Base-by-base conservation (phyloP, 179 eudicot species). In the Spergularia azorica region DNA sequence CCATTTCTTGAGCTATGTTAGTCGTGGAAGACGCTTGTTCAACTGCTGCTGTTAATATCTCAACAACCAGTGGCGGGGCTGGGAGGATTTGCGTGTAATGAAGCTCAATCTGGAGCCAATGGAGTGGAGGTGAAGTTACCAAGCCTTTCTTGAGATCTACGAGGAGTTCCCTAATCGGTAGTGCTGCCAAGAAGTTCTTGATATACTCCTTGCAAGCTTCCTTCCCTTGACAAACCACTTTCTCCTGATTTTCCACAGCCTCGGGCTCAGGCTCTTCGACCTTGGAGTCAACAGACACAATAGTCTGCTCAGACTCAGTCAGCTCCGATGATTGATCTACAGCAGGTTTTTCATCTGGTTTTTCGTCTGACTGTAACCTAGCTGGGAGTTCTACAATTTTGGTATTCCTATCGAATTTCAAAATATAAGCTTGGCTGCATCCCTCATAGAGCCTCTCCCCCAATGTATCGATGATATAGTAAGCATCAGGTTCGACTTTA, bases 381-480 rank as follows among this genome's bases (percentile, higher is more conserved):
- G 64, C 70, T 0, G 86, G 86, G 16, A 89, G 76, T 75, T 78
- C 84, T 15, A 57, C 79, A 13, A 92, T 89, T 41, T 84, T 80
- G 0, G 97, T 83, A 63, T 83, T 76, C 70, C 78, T 77, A 63
- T 92, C 97, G 60, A 94, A 94, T 73, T 90, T 94, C 77, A 92
- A 76, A 48, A 94, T 88, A 71, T 85, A 94, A 7, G 98, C 98
- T 76, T 92, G 93, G 82, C 85, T 75, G 72, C 98, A 94, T 11
- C 98, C 98, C 79, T 94, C 98, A 66, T 76, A 83, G 41, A 94
- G 97, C 84, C 98, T 83, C 79, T 94, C 98, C 6, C 98, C 98
- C 48, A 94, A 67, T 9, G 97, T 91, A 82, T 93, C 97, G 8
- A 93, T 83, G 72, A 93, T 86, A 36, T 89, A 93, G 82, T 90